Conservation (phyloP, 140 eudicot genomes). For the Erigeron philadelphicus region DNA sequence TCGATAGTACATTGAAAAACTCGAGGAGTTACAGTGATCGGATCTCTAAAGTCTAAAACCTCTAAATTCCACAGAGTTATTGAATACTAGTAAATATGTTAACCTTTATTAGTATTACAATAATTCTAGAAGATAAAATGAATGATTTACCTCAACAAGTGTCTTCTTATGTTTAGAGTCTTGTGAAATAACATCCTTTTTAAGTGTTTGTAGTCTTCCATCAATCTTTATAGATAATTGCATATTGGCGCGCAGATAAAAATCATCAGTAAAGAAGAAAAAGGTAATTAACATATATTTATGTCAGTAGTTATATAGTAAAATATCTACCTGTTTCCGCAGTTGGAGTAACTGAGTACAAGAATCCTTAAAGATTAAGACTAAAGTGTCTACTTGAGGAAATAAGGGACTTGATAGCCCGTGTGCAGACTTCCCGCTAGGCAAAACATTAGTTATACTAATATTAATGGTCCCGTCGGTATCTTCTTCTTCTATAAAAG, state of each 20-base stretch:
- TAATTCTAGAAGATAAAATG: not conserved
- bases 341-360: constrained; percentile 56
- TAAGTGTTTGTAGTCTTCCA: constrained; percentile 48
- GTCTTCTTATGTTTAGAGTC: constrained; percentile 70
- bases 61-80: too few relatives aligned
- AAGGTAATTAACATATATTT: not conserved
- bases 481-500: constrained; percentile 54
- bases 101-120: not conserved
- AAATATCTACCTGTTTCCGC: constrained; percentile 43
- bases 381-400: constrained; percentile 67
- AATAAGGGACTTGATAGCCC: constrained; percentile 49
- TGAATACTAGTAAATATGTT: constrained; percentile 8
- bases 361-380: constrained; percentile 57
- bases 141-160: constrained; percentile 60
- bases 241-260: constrained; percentile 5
- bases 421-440: constrained; percentile 43
- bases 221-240: constrained; percentile 45
- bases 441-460: constrained; percentile 5
- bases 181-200: constrained; percentile 66
- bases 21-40: constrained; percentile 9
- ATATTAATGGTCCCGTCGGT: constrained; percentile 26
- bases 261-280: not conserved
- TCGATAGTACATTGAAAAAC: constrained; percentile 2
- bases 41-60: not conserved
- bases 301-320: not conserved